A percentile compares a stretch with the other conserved stretches of the same genome.
These are phyloP conservation scores for Eucalyptus marginata DNA, from an alignment of 345 rosid species.

Conservation along the genomic window DNA sequence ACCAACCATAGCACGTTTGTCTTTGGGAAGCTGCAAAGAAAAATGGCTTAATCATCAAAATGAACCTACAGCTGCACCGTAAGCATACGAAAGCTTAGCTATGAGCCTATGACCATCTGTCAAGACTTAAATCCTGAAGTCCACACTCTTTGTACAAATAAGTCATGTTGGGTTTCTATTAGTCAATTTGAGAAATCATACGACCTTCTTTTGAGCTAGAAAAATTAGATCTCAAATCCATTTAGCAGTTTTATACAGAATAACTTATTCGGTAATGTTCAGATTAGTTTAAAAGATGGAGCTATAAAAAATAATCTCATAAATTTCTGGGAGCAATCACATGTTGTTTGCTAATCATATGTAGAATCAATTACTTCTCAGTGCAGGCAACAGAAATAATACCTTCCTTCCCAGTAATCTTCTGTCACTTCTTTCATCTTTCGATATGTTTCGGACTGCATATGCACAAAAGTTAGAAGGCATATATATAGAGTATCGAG, in stretches of 20 bases:
- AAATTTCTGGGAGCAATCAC: neutral
- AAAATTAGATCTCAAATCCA: neutral
- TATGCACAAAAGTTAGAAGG: neutral
- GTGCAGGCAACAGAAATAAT: neutral
- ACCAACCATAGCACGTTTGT: conserved; percentile 88
- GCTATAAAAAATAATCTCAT: neutral
- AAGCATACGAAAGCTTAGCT: neutral
- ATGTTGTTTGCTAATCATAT: neutral
- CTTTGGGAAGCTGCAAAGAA: conserved; percentile 56
- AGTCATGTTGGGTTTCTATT: neutral
- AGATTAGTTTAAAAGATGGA: neutral
- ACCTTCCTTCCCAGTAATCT: conserved; percentile 95
- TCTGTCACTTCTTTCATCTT: conserved; percentile 67
- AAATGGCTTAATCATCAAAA: neutral
- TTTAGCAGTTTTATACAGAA: neutral
- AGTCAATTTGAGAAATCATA: neutral
- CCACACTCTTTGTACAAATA: neutral
- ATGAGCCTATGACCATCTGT: neutral
- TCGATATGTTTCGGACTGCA: conserved; percentile 89
- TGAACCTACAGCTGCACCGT: neutral
- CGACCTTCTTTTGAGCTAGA: neutral
- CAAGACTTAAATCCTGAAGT: neutral
- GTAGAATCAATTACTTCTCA: neutral
- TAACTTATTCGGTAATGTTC: neutral
- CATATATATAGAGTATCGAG: neutral